Evolutionary conservation across 2,329 filamentous ascomycete species (phyloP), one percentile per base, ranked within the genome.

Genomic region (Penicillium sp.): DNA sequence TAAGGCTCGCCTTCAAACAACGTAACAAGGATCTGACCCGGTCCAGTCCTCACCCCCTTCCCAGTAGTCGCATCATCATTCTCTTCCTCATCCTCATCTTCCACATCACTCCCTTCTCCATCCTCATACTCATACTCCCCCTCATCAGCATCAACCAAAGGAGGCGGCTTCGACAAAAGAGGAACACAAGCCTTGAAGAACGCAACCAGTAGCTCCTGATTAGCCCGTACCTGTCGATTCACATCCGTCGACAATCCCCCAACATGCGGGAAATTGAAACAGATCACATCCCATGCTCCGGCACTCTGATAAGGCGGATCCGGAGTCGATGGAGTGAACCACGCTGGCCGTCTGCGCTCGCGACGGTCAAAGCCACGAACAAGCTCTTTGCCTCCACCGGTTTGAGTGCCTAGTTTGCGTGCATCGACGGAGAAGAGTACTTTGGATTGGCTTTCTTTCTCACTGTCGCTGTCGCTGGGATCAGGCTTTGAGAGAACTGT

Each of bases 221-320:
- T 97, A 72, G 90, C 85, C 53, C 94, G 86, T 13, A 97, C 92
- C 75, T 99, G 94, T 34, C 94, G 83, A 77, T 97, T 97, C 52
- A 97, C 88, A 76, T 97, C 92, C 63, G 88, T 97, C 60, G 85
- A 89, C 66, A 95, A 87, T 43, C 94, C 94, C 59, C 94, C 94
- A 3, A 95, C 89, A 77, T 99, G 94, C 34, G 94, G 94, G 74
- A 99, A 99, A 79, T 97, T 96, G 84, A 97, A 99, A 61, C 93
- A 81, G 58, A 97, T 87, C 53, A 85, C 83, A 72, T 96, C 87
- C 80, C 88, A 92, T 4, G 78, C 73, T 3, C 74, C 74, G 14
- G 66, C 66, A 4, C 47, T 53, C 16, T 24, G 57, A 22, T 41
- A 47, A 11, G 27, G 22, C 13, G 49, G 46, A 21, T 49, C 51